Conservation (phyloP, 768 basidiomycete genomes). For the Tulasnella sp. region DNA sequence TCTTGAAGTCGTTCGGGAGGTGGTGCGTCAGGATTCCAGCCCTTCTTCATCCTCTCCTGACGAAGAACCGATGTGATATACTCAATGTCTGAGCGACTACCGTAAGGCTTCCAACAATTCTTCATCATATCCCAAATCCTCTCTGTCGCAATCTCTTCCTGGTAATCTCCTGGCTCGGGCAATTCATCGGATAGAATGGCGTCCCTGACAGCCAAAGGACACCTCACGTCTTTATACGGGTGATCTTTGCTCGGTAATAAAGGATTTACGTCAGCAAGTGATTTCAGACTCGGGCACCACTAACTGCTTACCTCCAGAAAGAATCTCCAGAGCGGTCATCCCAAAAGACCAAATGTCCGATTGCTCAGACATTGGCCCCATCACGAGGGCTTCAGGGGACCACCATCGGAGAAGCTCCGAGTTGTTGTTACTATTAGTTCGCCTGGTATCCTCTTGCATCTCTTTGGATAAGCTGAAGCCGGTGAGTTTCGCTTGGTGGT, state of each 20-base stretch:
- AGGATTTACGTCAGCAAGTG: neutral
- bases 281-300: neutral
- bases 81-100: neutral
- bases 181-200: neutral
- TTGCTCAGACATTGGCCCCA: neutral
- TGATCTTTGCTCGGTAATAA: neutral
- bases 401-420: neutral
- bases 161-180: neutral
- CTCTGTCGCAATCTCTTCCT: neutral
- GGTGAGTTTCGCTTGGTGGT: neutral
- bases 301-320: neutral
- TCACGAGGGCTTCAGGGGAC: neutral
- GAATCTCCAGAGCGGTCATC: neutral
- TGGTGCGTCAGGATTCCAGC: neutral
- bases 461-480: neutral
- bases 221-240: neutral
- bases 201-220: neutral
- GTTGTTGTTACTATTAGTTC: neutral
- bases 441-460: neutral
- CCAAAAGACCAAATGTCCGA: neutral
- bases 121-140: neutral
- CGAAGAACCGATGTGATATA: neutral
- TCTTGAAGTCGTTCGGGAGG: neutral
- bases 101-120: neutral
- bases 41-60: neutral